Base-by-base conservation (phyloP, 495 filamentous ascomycete species). In the Sordaria brevicollis region DNA sequence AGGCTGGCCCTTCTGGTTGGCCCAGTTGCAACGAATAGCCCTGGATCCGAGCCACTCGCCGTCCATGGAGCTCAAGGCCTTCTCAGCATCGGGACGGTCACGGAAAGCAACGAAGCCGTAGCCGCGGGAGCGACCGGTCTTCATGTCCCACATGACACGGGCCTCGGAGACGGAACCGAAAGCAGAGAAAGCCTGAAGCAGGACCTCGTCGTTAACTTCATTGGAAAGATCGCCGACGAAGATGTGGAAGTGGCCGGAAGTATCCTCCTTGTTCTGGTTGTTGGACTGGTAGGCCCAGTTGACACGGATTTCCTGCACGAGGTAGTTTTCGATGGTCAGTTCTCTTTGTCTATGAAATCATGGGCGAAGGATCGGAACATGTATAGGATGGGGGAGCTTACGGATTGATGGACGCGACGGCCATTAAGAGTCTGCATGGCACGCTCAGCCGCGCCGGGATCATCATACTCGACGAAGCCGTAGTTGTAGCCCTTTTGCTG, bases 91-190 rank as follows among this genome's bases (percentile, higher is more conserved):
- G 1, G 85, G 82, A 66, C 94, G 93, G 25, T 99, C 95, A 69
- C 95, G 90, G 88, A 97, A 99, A 54, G 95, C 96, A 71, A 99
- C 95, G 74, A 99, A 99, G 5, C 95, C 95, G 76, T 99, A 99
- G 66, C 95, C 95, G 72, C 95, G 91, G 65, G 95, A 98, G 69
- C 95, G 91, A 70, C 95, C 95, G 43, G 95, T 99, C 86, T 99
- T 99, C 95, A 99, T 99, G 78, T 99, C 95, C 95, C 95, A 99
- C 95, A 99, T 99, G 69, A 99, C 95, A 72, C 95, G 93, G 70
- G 95, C 95, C 81, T 99, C 95, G n/a, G 96, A 98, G 37, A 99
- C 94, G 4, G 89, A 91, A 11, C 95, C 95, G 80, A 98, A 99
- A 39, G 94, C 94, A 43, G 92, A 96, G 81, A 99, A 99, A 19